phyloP scores from a whole-genome alignment of 1,139 yeast species.

The Geotrichum bryndzae region DNA sequence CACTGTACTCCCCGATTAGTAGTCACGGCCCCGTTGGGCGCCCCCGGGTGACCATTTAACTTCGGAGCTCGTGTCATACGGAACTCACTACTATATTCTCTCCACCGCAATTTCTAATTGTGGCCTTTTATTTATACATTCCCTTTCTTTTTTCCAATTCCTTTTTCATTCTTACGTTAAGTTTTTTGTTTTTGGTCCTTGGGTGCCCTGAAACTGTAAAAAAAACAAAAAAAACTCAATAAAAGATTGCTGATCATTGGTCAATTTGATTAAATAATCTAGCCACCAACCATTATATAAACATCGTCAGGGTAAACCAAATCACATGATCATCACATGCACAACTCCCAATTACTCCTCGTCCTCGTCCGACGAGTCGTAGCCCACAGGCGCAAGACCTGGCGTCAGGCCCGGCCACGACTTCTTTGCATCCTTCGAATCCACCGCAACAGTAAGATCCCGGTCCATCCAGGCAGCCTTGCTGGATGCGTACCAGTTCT shows the following conservation, averaged over 20 bases:
- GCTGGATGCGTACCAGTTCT: constrained; percentile 14
- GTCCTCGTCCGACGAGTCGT: constrained; percentile 36
- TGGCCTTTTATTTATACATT: background rate
- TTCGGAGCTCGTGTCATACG: no score
- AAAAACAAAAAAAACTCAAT: no score
- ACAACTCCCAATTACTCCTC: constrained; percentile 1
- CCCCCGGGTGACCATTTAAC: no score
- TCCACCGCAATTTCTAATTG: background rate
- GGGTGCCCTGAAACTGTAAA: background rate
- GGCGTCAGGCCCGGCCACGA: constrained; percentile 73
- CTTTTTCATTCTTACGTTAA: background rate
- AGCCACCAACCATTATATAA: background rate
- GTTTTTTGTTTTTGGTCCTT: background rate
- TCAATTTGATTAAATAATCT: background rate
- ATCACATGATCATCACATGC: constrained; percentile 3
- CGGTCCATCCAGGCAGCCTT: constrained; percentile 16
- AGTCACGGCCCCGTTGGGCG: no score
- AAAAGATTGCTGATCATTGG: background rate
- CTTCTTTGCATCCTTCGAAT: constrained; percentile 22
- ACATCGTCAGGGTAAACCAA: background rate
- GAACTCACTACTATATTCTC: background rate
- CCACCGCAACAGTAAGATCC: constrained; percentile 21
- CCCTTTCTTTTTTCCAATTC: background rate
- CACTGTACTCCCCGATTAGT: no score
- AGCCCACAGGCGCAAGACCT: constrained; percentile 85